A percentile compares a stretch with the other conserved stretches of the same genome.
These are phyloP conservation scores for Pisolithus thermaeus DNA, from an alignment of 1,284 basidiomycete genomes.

Conservation along the genomic window DNA sequence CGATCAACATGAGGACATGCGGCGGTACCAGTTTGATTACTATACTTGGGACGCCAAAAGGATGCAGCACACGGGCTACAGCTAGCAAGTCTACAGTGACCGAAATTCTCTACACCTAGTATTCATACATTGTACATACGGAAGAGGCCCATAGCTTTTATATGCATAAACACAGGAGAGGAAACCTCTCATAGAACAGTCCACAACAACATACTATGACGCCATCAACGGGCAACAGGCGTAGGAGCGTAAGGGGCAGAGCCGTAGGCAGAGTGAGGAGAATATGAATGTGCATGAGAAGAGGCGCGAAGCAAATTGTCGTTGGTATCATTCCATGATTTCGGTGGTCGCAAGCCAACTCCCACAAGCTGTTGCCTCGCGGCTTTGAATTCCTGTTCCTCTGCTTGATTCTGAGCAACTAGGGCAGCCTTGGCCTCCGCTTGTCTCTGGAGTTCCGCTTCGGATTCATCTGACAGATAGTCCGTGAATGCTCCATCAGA, in stretches of 20 bases:
- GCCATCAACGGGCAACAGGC: constrained; percentile 26
- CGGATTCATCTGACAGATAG: constrained; percentile 78
- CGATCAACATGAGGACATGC: constrained; percentile 1
- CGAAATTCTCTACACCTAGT: no score
- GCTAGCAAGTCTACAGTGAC: no score
- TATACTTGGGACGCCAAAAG: no score
- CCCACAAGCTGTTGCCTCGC: constrained; percentile 69
- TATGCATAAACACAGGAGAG: constrained; percentile 2
- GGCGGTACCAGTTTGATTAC: not conserved
- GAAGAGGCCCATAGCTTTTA: not conserved
- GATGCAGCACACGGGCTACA: no score
- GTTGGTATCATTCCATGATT: constrained; percentile 65
- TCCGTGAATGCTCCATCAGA: constrained; percentile 81
- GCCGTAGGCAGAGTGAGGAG: constrained; percentile 26
- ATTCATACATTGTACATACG: no score
- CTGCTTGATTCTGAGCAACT: constrained; percentile 69
- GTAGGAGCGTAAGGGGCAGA: constrained; percentile 21
- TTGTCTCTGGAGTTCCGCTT: constrained; percentile 75
- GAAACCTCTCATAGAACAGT: constrained; percentile 10
- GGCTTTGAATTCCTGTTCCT: constrained; percentile 73
- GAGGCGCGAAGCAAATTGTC: constrained; percentile 24
- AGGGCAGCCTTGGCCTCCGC: constrained; percentile 70
- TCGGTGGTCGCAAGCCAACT: constrained; percentile 68
- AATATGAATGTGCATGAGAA: constrained; percentile 21
- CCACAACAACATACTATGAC: not conserved